These are phyloP conservation scores for Phytophthora agathidicida DNA, from an alignment of 352 stramenopile species.

Conservation along the genomic window DNA sequence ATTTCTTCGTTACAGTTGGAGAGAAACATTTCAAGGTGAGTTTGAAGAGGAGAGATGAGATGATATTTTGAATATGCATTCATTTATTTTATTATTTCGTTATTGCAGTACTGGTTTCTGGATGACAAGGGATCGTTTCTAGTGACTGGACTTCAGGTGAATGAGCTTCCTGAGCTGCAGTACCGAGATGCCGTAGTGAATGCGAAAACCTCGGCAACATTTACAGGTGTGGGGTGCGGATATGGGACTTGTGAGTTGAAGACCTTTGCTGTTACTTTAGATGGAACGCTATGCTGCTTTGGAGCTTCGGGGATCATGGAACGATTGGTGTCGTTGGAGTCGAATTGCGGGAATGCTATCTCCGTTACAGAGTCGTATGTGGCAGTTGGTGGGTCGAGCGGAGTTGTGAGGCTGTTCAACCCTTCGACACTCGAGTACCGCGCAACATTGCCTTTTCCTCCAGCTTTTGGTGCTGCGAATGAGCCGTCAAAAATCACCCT, in stretches of 20 bases:
- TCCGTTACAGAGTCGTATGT: constrained; percentile 81
- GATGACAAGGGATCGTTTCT: constrained; percentile 57
- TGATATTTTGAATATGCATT: too few species aligned
- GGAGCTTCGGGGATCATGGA: constrained; percentile 77
- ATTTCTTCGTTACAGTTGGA: constrained; percentile 86
- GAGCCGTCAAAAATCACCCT: constrained; percentile 1
- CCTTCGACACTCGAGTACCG: constrained; percentile 77
- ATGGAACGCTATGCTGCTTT: constrained; percentile 84
- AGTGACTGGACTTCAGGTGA: constrained; percentile 56
- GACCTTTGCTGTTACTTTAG: constrained; percentile 72
- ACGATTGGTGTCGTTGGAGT: constrained; percentile 74
- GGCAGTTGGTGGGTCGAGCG: constrained; percentile 64
- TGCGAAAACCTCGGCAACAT: constrained; percentile 65
- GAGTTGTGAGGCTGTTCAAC: constrained; percentile 76
- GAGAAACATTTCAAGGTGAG: constrained; percentile 79
- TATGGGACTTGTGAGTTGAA: constrained; percentile 62
- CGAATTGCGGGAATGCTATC: constrained; percentile 61
- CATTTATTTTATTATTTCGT: background rate
- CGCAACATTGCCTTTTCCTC: constrained; percentile 75
- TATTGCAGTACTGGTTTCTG: constrained; percentile 75
- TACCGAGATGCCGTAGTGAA: constrained; percentile 61
- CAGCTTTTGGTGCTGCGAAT: constrained; percentile 64
- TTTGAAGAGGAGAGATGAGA: too few species aligned
- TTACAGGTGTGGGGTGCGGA: constrained; percentile 72
- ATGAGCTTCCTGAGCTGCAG: constrained; percentile 68